A percentile compares a stretch with the other conserved stretches of the same genome.
Evolutionary conservation across 2,329 filamentous ascomycete genomes (phyloP).

Genomic region (Verticillium tricorpus): DNA sequence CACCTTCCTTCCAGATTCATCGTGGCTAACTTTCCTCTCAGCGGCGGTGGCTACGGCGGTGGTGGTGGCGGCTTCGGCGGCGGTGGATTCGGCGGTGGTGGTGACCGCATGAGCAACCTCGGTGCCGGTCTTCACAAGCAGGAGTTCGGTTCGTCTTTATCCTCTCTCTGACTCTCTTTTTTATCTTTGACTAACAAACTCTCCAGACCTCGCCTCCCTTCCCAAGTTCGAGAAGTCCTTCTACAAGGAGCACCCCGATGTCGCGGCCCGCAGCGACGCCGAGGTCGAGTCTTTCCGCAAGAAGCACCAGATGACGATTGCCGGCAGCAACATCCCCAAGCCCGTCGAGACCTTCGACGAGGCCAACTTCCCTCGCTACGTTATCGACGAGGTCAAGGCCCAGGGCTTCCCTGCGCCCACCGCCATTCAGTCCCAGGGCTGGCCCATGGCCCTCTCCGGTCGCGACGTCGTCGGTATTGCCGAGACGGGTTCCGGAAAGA

Average conservation of each 20-base stretch:
- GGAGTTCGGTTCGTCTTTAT: conserved; percentile 67
- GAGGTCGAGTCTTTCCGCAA: conserved; percentile 88
- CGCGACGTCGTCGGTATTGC: conserved; percentile 98
- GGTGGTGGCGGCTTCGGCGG: conserved; percentile 26
- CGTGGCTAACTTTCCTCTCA: conserved; percentile 32
- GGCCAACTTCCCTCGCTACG: conserved; percentile 93
- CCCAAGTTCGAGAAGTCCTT: conserved; percentile 99
- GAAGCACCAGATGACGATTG: conserved; percentile 77
- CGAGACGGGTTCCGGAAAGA: conserved; percentile 99
- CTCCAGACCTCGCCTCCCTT: conserved; percentile 65
- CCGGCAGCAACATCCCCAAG: conserved; percentile 78
- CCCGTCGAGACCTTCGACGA: conserved; percentile 97
- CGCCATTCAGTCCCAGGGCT: conserved; percentile 95
- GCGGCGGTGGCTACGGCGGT: conserved; percentile 40
- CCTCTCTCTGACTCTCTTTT: conserved; percentile 13
- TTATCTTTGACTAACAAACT: conserved; percentile 21
- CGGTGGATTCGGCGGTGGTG: conserved; percentile 50
- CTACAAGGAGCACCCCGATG: conserved; percentile 90
- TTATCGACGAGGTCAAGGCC: conserved; percentile 97
- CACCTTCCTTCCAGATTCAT: conserved; percentile 2
- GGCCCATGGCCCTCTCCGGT: conserved; percentile 98
- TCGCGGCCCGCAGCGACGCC: conserved; percentile 65
- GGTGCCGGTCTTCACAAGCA: conserved; percentile 85
- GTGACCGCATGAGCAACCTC: conserved; percentile 91
- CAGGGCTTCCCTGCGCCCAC: conserved; percentile 93